Conservation (phyloP, 768 basidiomycete genomes). For the Suillus tomentosus region DNA sequence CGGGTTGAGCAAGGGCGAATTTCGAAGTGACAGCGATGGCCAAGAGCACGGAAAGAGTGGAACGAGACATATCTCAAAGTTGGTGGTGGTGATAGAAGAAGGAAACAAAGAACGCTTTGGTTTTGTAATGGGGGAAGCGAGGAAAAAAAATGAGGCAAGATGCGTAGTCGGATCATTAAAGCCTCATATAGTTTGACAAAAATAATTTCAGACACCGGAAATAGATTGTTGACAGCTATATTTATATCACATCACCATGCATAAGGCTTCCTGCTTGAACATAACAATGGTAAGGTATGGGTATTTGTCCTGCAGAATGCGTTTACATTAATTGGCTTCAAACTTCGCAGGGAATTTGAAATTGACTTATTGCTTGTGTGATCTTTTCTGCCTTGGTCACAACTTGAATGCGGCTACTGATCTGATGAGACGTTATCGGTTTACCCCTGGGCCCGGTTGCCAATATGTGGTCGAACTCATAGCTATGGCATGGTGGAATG, state of each 20-base stretch:
- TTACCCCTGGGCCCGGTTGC: no score
- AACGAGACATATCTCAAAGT: conserved; percentile 46
- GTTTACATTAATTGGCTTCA: no score
- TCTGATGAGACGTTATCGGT: no score
- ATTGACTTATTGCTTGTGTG: no score
- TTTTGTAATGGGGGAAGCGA: background rate
- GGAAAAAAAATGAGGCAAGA: conserved; percentile 6
- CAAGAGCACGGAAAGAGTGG: conserved; percentile 46
- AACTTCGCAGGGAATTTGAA: no score
- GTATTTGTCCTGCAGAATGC: no score
- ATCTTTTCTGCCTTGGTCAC: no score
- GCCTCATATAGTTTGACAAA: conserved; percentile 5
- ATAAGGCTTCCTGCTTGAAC: no score
- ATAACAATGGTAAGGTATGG: no score
- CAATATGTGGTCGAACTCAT: no score
- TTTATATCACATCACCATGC: background rate
- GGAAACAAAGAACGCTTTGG: background rate
- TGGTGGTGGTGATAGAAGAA: background rate
- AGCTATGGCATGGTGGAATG: no score
- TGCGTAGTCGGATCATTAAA: background rate
- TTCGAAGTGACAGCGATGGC: conserved; percentile 33
- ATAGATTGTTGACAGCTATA: background rate
- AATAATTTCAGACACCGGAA: conserved; percentile 12
- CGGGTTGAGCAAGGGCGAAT: conserved; percentile 31
- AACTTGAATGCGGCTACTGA: no score